phyloP scores from a whole-genome alignment of 352 stramenopile species.

The Globisporangium heterothallicum region DNA sequence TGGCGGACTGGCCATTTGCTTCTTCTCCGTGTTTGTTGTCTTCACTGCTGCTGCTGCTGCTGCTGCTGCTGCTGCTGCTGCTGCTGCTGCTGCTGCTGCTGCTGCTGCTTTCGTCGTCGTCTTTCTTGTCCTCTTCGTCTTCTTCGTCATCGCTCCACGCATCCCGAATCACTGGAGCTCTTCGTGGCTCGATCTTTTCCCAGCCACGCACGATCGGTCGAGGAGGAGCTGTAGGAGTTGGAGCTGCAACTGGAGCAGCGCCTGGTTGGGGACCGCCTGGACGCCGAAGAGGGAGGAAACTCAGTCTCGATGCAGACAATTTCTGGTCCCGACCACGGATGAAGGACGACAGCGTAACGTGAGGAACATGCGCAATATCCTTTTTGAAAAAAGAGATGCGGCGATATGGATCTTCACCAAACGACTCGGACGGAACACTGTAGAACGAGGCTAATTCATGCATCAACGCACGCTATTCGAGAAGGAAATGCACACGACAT shows the following conservation, averaged over 20 bases:
- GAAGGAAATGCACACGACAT: background rate
- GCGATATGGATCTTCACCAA: slow-evolving; percentile 61
- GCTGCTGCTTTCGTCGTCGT: slow-evolving; percentile 5
- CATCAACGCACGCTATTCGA: slow-evolving; percentile 52
- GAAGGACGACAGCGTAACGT: slow-evolving; percentile 50
- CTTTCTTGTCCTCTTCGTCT: slow-evolving; percentile 4
- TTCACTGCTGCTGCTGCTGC: slow-evolving; percentile 17
- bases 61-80: no score
- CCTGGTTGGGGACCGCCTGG: slow-evolving; percentile 16
- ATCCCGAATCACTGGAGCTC: slow-evolving; percentile 40
- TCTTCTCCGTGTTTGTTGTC: slow-evolving; percentile 5
- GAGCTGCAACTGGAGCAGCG: slow-evolving; percentile 12
- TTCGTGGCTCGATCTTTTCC: slow-evolving; percentile 58
- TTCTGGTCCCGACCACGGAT: slow-evolving; percentile 29
- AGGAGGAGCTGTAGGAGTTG: slow-evolving; percentile 14
- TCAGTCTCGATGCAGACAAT: slow-evolving; percentile 32
- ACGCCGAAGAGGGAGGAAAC: slow-evolving; percentile 45
- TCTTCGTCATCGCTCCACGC: slow-evolving; percentile 78
- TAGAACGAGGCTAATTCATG: slow-evolving; percentile 69
- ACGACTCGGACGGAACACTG: slow-evolving; percentile 63
- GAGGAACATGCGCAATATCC: slow-evolving; percentile 40
- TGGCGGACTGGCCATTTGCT: slow-evolving; percentile 16
- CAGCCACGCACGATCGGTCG: slow-evolving; percentile 40
- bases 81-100: slow-evolving; percentile 12
- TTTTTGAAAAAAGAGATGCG: slow-evolving; percentile 78